Evolutionary conservation across 1,284 basidiomycete genomes (phyloP).

Genomic region (Papiliotrema fonsecae): DNA sequence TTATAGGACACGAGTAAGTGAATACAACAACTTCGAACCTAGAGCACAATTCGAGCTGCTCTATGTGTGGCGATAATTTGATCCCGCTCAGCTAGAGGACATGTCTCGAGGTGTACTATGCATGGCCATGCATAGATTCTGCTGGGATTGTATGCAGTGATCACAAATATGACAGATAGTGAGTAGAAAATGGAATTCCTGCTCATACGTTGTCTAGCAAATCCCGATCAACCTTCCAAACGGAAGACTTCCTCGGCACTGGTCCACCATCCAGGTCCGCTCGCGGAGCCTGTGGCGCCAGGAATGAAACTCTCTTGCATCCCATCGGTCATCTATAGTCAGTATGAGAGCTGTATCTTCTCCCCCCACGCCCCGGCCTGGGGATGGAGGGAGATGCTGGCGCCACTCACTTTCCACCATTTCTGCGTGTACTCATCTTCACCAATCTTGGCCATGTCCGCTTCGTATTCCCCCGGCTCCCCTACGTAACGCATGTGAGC

Average conservation of each 20-base stretch:
- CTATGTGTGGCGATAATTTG: constrained; percentile 1
- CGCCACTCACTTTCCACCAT: constrained; percentile 66
- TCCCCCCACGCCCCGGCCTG: background rate
- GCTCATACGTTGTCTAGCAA: too few species aligned
- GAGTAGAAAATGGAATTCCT: too few species aligned
- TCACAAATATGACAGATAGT: too few species aligned
- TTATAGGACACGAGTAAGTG: too few species aligned
- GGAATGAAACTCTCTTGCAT: constrained; percentile 72
- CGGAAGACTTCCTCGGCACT: constrained; percentile 67
- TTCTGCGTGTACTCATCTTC: constrained; percentile 62
- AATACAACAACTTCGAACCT: too few species aligned
- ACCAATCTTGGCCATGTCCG: constrained; percentile 62
- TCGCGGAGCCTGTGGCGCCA: constrained; percentile 64
- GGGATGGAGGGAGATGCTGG: background rate
- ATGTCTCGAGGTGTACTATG: too few species aligned
- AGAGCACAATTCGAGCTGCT: too few species aligned
- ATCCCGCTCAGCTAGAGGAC: background rate
- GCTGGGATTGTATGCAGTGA: too few species aligned
- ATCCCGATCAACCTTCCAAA: constrained; percentile 58
- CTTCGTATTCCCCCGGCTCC: constrained; percentile 53
- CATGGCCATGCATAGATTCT: background rate
- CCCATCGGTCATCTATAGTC: constrained; percentile 53
- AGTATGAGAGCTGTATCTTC: background rate
- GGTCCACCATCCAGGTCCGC: constrained; percentile 66
- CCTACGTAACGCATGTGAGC: constrained; percentile 53